A percentile compares a stretch with the other conserved stretches of the same genome.
Conservation (phyloP, 1,284 basidiomycete species). For the Cryptococcus sp. region DNA sequence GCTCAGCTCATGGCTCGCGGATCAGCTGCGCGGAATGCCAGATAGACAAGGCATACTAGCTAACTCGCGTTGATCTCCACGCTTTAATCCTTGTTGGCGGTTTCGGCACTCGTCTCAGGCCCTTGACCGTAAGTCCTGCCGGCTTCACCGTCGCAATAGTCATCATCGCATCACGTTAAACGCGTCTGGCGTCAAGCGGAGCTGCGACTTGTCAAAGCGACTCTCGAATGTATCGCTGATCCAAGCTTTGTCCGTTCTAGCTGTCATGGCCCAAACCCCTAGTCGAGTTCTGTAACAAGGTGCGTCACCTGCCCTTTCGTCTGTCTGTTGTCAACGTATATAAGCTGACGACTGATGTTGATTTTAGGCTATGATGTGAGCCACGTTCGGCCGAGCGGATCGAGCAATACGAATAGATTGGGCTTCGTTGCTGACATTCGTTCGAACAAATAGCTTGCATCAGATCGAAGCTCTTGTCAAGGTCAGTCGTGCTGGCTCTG, state of each 20-base stretch:
- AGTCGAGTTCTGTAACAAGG: slow-evolving; percentile 59
- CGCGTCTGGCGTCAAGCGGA: neutral
- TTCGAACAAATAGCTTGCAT: slow-evolving; percentile 51
- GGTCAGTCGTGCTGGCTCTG: slow-evolving; percentile 35
- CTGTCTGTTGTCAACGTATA: neutral
- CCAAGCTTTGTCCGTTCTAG: slow-evolving; percentile 23
- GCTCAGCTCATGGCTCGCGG: no score
- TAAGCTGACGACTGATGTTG: neutral
- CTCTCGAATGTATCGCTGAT: neutral
- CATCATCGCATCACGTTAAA: no score
- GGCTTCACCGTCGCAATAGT: neutral
- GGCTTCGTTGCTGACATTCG: neutral
- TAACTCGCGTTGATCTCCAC: slow-evolving; percentile 35
- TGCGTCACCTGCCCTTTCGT: slow-evolving; percentile 26
- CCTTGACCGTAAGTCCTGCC: slow-evolving; percentile 55
- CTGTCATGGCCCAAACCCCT: slow-evolving; percentile 58
- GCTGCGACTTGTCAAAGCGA: no score
- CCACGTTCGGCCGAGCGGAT: neutral
- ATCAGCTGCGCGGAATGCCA: neutral
- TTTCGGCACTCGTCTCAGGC: slow-evolving; percentile 59
- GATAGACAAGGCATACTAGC: slow-evolving; percentile 5
- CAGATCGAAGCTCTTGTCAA: slow-evolving; percentile 60
- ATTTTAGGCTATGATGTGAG: slow-evolving; percentile 53
- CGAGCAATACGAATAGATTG: no score
- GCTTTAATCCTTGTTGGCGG: slow-evolving; percentile 57